Conservation (phyloP, 768 basidiomycete species). For the Coprinellus micaceus region DNA sequence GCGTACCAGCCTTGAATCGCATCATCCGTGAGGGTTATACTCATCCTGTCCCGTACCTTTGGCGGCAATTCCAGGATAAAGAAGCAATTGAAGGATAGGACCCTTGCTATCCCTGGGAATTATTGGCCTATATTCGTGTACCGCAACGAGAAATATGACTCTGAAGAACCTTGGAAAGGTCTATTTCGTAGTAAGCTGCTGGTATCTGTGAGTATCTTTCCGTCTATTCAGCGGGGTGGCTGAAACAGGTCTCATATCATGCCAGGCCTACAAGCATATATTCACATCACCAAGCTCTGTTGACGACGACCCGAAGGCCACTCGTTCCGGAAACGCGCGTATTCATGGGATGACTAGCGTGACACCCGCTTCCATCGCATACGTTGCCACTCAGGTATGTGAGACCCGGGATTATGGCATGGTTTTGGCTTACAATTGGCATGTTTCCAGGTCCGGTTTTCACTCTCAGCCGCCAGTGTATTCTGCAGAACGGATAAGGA, state of each 20-base stretch:
- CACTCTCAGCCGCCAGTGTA: background rate
- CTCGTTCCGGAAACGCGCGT: constrained; percentile 10
- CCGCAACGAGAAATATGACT: constrained; percentile 11
- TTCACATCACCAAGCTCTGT: constrained; percentile 7
- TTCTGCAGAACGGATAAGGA: background rate
- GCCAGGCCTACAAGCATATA: constrained; percentile 13
- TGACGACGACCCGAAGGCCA: constrained; percentile 8
- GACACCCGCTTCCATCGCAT: constrained; percentile 15
- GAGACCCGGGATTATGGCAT: background rate
- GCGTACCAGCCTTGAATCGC: background rate
- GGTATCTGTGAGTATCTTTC: background rate
- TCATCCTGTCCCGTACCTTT: background rate
- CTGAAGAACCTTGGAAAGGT: constrained; percentile 16
- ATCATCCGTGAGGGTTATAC: background rate
- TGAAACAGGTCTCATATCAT: too few relatives aligned
- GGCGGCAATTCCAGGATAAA: constrained; percentile 2
- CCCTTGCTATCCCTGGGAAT: constrained; percentile 9
- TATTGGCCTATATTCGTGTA: constrained; percentile 18
- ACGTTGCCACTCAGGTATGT: constrained; percentile 7
- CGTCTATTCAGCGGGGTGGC: background rate
- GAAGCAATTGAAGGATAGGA: background rate
- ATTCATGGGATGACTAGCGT: constrained; percentile 16
- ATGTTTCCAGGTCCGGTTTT: too few relatives aligned
- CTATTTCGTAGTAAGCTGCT: constrained; percentile 5
- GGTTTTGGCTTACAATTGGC: too few relatives aligned